Percentiles rank a stretch among this genome's conserved stretches.
phyloP scores from a whole-genome alignment of 1,284 basidiomycete genomes.

The Neotropicomus parvogracilis region DNA sequence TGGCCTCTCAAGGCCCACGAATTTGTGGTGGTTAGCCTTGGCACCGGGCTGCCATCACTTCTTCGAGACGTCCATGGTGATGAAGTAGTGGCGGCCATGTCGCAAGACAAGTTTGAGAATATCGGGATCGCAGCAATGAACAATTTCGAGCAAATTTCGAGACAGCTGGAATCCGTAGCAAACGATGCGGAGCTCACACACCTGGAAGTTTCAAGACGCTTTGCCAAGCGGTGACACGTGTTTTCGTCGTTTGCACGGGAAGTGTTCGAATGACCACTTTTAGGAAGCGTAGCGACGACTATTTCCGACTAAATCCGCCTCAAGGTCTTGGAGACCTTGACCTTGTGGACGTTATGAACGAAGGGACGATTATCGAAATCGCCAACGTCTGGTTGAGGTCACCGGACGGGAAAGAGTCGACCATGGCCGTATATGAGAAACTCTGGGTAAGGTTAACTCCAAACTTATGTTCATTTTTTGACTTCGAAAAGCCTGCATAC shows the following conservation, averaged over 20 bases:
- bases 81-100: neutral
- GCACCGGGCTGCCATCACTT: constrained; percentile 1
- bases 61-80: neutral
- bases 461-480: neutral
- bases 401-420: neutral
- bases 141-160: neutral
- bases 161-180: neutral
- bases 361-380: neutral
- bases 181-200: neutral
- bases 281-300: neutral
- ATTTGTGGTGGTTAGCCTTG: neutral
- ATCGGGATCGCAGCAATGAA: neutral
- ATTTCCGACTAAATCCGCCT: constrained; percentile 2
- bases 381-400: neutral
- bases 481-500: neutral
- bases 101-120: neutral
- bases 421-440: neutral
- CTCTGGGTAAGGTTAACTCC: neutral
- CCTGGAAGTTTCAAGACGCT: neutral
- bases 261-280: neutral
- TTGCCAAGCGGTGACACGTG: neutral
- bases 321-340: neutral
- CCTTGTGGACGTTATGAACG: neutral
- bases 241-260: too few relatives aligned
- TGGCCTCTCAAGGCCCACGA: neutral